Evolutionary conservation across 2,329 filamentous ascomycete genomes (phyloP).

Genomic region (Colletotrichum noveboracense): DNA sequence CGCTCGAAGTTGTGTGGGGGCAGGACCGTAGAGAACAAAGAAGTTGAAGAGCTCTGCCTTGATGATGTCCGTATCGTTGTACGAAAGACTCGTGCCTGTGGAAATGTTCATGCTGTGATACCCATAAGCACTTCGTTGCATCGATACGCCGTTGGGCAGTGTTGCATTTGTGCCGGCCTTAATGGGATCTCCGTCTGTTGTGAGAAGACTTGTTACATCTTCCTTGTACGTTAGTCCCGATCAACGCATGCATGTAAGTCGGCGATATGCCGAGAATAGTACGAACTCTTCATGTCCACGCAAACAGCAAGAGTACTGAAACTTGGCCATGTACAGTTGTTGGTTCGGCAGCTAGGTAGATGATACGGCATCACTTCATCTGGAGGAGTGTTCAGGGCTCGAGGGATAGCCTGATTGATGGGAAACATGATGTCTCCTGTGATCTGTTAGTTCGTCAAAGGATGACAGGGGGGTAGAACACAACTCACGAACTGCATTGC

Average conservation of each 20-base stretch:
- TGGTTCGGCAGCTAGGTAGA: background rate
- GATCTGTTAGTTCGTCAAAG: background rate
- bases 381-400: background rate
- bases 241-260: background rate
- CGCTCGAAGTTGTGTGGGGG: background rate
- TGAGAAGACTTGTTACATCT: background rate
- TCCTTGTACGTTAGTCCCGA: background rate
- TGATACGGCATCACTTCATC: background rate
- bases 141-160: background rate
- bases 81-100: background rate
- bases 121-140: background rate
- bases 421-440: conserved; percentile 1
- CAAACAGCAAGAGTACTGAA: background rate
- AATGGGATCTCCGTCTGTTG: background rate
- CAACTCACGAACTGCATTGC: background rate
- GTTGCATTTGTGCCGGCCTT: background rate
- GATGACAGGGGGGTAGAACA: background rate
- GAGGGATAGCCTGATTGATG: background rate
- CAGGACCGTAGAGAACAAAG: background rate
- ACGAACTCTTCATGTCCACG: background rate
- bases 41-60: background rate
- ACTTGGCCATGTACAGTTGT: conserved; percentile 6
- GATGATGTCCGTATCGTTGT: background rate
- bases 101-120: background rate
- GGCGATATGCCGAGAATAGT: background rate